Percentiles rank a stretch among this genome's conserved stretches.
These are phyloP conservation scores for Trapa incisa DNA, from an alignment of 345 rosid species.

Conservation along the genomic window DNA sequence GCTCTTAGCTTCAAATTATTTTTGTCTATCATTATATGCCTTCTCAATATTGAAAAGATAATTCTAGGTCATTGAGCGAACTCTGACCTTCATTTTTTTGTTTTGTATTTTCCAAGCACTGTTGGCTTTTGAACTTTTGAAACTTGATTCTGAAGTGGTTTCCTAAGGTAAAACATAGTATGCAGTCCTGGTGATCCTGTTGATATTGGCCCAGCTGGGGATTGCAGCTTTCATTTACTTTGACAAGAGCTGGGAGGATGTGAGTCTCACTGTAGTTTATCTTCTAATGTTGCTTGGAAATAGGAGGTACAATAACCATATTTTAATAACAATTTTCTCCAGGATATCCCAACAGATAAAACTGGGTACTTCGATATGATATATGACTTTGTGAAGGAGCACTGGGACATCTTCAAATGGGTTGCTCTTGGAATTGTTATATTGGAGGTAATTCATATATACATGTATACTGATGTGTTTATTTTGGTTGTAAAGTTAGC, in stretches of 20 bases:
- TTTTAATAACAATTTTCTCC: neutral
- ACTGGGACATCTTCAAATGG: slow-evolving; percentile 81
- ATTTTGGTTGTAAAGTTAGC: slow-evolving; percentile 37
- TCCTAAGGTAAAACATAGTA: slow-evolving; percentile 66
- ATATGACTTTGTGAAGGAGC: slow-evolving; percentile 60
- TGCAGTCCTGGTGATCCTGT: slow-evolving; percentile 54
- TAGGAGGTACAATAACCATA: slow-evolving; percentile 4
- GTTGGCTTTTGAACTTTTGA: neutral
- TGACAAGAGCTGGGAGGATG: slow-evolving; percentile 85
- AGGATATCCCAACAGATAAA: slow-evolving; percentile 75
- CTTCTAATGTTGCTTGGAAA: slow-evolving; percentile 1
- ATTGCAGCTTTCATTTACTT: slow-evolving; percentile 86
- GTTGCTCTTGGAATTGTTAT: slow-evolving; percentile 78
- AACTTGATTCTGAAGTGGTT: slow-evolving; percentile 15
- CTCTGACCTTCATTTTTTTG: neutral
- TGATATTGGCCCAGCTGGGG: slow-evolving; percentile 88
- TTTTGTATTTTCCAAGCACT: neutral
- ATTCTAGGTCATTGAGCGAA: neutral
- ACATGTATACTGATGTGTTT: too few species aligned
- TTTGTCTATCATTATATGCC: neutral
- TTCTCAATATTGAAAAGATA: neutral
- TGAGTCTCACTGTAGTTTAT: slow-evolving; percentile 19
- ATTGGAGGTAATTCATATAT: slow-evolving; percentile 11
- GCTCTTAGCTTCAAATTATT: neutral
- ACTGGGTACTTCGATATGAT: slow-evolving; percentile 70